Base-by-base conservation (phyloP, 352 stramenopile species). In the Phytopythium montanum region DNA sequence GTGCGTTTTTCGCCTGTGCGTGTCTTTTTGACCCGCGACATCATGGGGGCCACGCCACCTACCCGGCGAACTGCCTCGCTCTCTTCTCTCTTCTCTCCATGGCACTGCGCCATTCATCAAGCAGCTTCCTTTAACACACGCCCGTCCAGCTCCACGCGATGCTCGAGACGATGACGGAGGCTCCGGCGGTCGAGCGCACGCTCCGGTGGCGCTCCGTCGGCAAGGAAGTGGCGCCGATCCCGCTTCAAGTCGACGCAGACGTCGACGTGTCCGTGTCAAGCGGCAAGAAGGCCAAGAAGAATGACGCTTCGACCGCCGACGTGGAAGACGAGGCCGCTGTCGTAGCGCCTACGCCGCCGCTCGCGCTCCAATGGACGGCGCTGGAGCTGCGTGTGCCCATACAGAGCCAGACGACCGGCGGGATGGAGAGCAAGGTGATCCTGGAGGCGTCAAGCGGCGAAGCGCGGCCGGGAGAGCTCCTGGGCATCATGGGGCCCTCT, bases 351-450 rank as follows among this genome's bases (percentile, higher is more conserved):
- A 28, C 53, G 7, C 53, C 53, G 53, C 53, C 53, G 39, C 28
- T 58, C 36, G 48, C 53, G 53, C 53, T 58, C 21, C 2, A 46
- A 12, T 56, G 50, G 50, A 23, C 7, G n/a, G n/a, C 14, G 10
- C 28, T 56, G 18, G 50, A 44, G 50, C 50, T 56, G 33, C 50
- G 50, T 6, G 50, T 56, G 21, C 50, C 50, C 14, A 33, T 56
- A 0, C 48, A 54, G n/a, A 41, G 23, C 48, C 28, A 13, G 26
- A n/a, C 41, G 41, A 48, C 41, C 2, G 26, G 38, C 18, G 12
- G 9, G 29, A 54, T 85, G 75, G 77, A 59, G 52, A 48, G 74
- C n/a, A 84, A 87, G 61, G 52, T 69, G 16, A 85, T 94, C 45
- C 68, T 94, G 2, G 62, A 74, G 28, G 45, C 69, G 2, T 34